Percentiles rank a stretch among this genome's conserved stretches.
Evolutionary conservation across 1,284 basidiomycete genomes (phyloP).

Genomic region (Trichosporon asahii): DNA sequence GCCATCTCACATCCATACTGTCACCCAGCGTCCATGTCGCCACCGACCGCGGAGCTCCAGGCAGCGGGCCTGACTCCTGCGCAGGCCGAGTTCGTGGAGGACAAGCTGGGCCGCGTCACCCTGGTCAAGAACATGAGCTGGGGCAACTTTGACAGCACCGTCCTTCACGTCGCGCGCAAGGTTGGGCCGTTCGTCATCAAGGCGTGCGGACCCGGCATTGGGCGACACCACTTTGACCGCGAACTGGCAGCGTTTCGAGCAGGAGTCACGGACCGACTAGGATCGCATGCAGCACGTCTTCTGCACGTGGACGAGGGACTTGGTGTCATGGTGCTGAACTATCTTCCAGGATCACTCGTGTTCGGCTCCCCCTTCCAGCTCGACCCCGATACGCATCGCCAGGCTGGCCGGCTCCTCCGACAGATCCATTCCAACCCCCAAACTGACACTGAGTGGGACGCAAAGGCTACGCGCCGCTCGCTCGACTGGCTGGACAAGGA

Average conservation of each 20-base stretch:
- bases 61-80: not conserved
- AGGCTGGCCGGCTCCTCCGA: not conserved
- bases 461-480: not conserved
- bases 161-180: not conserved
- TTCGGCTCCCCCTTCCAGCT: not conserved
- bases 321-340: not conserved
- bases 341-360: not conserved
- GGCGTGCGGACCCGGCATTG: not conserved
- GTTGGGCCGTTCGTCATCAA: not conserved
- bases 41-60: not conserved
- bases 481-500: not conserved
- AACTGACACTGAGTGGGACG: not conserved
- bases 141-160: slow-evolving; percentile 6
- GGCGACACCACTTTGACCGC: not conserved
- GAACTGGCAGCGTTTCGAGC: not conserved
- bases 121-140: slow-evolving; percentile 1
- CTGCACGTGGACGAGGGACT: not conserved
- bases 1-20: too few species aligned
- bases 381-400: not conserved
- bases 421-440: not conserved
- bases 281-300: not conserved
- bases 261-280: not conserved
- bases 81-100: not conserved
- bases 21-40: not conserved
- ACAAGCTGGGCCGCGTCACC: not conserved